Conservation (phyloP, 106 monocot species). For the Dendrobium chrysotoxum region DNA sequence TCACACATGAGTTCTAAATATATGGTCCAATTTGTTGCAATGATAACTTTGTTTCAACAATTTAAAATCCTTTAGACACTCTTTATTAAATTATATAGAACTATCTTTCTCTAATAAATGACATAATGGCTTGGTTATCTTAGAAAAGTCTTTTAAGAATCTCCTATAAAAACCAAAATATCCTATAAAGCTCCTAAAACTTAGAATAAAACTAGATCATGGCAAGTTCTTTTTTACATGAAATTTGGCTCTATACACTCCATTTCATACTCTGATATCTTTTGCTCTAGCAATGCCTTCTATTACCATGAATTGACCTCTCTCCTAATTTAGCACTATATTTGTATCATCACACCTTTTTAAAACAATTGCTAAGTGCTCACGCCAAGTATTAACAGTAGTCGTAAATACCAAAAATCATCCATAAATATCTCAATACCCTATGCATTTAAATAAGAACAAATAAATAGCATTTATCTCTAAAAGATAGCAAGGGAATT, state of each 20-base stretch:
- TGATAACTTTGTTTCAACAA: too few relatives aligned
- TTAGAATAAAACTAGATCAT: too few relatives aligned
- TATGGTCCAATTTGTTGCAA: too few relatives aligned
- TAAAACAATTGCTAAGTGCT: neutral
- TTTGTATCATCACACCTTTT: neutral
- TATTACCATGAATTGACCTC: constrained; percentile 21
- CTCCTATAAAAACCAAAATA: too few relatives aligned
- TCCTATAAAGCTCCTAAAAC: too few relatives aligned
- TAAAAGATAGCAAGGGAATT: neutral
- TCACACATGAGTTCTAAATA: too few relatives aligned
- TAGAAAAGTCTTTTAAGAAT: too few relatives aligned
- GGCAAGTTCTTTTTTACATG: too few relatives aligned
- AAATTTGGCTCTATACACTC: constrained; percentile 18
- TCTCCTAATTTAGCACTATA: constrained; percentile 10
- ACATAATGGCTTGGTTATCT: too few relatives aligned
- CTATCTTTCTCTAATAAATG: too few relatives aligned
- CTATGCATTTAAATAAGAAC: neutral
- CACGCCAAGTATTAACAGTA: neutral
- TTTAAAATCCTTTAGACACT: too few relatives aligned
- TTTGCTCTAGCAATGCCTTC: constrained; percentile 11
- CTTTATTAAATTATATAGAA: too few relatives aligned
- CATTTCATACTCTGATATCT: constrained; percentile 7
- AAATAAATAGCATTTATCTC: constrained; percentile 5
- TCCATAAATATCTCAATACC: constrained; percentile 21
- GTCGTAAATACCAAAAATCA: constrained; percentile 9